Evolutionary conservation across 176 grass and related monocot genomes (phyloP).

Genomic region (Miscanthus lutarioriparius): DNA sequence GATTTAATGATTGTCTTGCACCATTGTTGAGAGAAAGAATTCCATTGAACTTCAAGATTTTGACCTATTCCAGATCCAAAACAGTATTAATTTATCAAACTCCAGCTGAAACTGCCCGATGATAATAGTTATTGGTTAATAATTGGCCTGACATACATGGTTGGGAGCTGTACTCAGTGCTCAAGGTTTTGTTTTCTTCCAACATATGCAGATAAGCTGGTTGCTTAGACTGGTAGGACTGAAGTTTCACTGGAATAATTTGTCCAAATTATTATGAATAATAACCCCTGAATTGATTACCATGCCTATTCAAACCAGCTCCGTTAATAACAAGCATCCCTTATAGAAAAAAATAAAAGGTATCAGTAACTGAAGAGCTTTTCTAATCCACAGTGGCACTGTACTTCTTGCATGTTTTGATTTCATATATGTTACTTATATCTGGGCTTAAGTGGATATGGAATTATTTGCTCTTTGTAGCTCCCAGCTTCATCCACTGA

Average conservation of each 20-base stretch:
- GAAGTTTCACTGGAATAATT: neutral
- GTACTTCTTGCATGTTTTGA: neutral
- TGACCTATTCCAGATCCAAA: neutral
- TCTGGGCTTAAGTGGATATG: neutral
- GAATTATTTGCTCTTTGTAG: neutral
- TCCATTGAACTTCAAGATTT: neutral
- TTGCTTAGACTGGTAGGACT: neutral
- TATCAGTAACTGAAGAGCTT: neutral
- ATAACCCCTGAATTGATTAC: neutral
- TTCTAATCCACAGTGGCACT: conserved; percentile 9
- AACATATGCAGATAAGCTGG: conserved; percentile 23
- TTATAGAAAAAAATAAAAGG: neutral
- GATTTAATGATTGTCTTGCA: conserved; percentile 13
- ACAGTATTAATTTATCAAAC: conserved; percentile 8
- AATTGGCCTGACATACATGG: neutral
- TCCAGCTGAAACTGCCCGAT: neutral
- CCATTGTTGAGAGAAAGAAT: neutral
- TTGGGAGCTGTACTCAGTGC: neutral
- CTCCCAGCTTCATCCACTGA: neutral
- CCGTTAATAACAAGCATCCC: conserved; percentile 15
- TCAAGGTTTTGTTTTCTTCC: neutral
- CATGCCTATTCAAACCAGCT: neutral
- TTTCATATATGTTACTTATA: conserved; percentile 8
- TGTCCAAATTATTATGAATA: conserved; percentile 2
- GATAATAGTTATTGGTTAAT: conserved; percentile 2